Base-by-base conservation (phyloP, 306 rosid genomes). In the Quercus glauca region DNA sequence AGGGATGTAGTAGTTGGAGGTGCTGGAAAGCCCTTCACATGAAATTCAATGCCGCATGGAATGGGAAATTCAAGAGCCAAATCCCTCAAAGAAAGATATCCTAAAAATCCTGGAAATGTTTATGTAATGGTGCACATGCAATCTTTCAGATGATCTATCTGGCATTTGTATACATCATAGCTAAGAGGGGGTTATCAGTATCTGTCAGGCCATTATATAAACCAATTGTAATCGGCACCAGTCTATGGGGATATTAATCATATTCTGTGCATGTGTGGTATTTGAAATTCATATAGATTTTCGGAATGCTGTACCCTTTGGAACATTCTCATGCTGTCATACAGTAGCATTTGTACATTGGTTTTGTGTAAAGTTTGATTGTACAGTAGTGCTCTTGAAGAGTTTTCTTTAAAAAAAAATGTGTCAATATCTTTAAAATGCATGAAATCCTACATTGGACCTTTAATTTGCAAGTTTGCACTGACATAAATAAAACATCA, bases 261-360 rank as follows among this genome's bases (percentile, higher is more conserved):
- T 81, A 74, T 82, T 84, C 19, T 83, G 76, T 88, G 74, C 74
- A 78, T 72, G 84, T 70, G 69, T 55, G 87, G 71, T 76, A 67
- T 81, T 73, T 80, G 80, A 79, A 78, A 81, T 85, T 85, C 79
- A 80, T 69, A 55, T 78, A 73, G 82, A 26, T 56, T 64, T 88
- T 57, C 55, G 75, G 86, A 75, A 57, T 88, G 81, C 9, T 78
- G 81, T 83, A 79, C 71, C 69, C 26, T 82, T 23, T 80, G 82
- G 69, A 71, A 41, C 3, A 8, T 41, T 41, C 45, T 41, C 11
- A 2, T 41, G 45, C 45, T 41, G 11, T 80, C 74, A 82, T 77
- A 79, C 60, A 26, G 52, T 80, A 65, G 78, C 73, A 75, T 82
- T 80, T 87, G 87, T 89, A 81, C 55, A 85, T 81, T 82, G 71